Conservation (phyloP, 192 early-diverging fungal genomes). For the Coemansia sp. region DNA sequence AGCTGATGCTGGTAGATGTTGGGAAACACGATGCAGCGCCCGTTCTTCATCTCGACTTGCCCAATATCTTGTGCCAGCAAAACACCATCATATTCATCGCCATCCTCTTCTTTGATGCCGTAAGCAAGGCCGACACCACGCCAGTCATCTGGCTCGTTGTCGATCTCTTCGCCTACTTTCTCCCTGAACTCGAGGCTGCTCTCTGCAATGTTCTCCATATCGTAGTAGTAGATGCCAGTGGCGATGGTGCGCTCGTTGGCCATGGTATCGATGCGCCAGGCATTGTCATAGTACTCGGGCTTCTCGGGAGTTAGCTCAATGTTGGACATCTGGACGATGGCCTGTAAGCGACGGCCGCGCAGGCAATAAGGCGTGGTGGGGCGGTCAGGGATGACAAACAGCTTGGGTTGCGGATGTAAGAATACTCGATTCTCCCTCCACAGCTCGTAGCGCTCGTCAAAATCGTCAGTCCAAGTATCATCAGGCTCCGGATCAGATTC, state of each 20-base stretch:
- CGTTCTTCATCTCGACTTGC: conserved; percentile 13
- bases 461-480: conserved; percentile 4
- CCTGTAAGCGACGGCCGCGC: conserved; percentile 52
- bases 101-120: not conserved
- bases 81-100: conserved; percentile 4
- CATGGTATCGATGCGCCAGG: conserved; percentile 76
- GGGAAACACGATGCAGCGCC: conserved; percentile 46
- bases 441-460: conserved; percentile 26
- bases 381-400: conserved; percentile 31
- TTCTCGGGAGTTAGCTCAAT: conserved; percentile 70
- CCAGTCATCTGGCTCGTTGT: not conserved
- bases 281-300: conserved; percentile 52
- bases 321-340: conserved; percentile 73
- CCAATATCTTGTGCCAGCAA: conserved; percentile 30
- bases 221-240: conserved; percentile 76
- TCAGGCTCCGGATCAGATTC: conserved; percentile 10
- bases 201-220: conserved; percentile 68
- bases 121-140: conserved; percentile 13
- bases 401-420: conserved; percentile 38
- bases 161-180: not conserved
- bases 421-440: conserved; percentile 17
- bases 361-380: conserved; percentile 28
- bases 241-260: conserved; percentile 72
- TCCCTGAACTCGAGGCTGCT: conserved; percentile 62
- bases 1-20: conserved; percentile 27